Base-by-base conservation (phyloP, 345 rosid species). In the Diplotaxis tenuifolia region DNA sequence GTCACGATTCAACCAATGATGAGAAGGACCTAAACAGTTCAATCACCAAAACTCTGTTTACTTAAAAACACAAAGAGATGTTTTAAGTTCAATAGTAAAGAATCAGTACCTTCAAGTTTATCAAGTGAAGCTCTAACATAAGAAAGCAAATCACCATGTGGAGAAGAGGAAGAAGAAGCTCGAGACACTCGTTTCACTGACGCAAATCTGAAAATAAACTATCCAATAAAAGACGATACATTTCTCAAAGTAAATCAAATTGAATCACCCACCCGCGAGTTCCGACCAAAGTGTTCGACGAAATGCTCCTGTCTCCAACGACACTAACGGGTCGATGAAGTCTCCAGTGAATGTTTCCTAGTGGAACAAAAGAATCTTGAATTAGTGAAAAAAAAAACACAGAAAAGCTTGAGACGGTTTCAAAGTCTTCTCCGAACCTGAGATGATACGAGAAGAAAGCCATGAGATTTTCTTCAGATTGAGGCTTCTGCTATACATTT, bases 161-260 rank as follows among this genome's bases (percentile, higher is more conserved):
- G 81, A 65, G 69, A 58, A 60, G 69, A 58, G 15, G 62, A 62
- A 50, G 54, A 16, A 63, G 82, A 57, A 69, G 75, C 75, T 67
- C 70, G 68, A 49, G 85, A 75, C 61, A 66, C 73, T 67, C 83
- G 79, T 63, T 83, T 70, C n/a, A 64, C 72, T 69, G 86, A 83
- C 57, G 90, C 76, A 60, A 76, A 80, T 75, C 88, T 87, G 84
- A 74, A 84, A n/a, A n/a, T n/a, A n/a, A n/a, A n/a, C n/a, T n/a
- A n/a, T n/a, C n/a, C n/a, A n/a, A n/a, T n/a, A n/a, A 25, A 45
- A 68, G 36, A 61, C 32, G 21, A 45, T 22, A 59, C 22, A 19
- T 18, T 23, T 0, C 42, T 55, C 14, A 2, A 63, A 11, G 60
- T 25, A 22, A n/a, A 58, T 60, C 5, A 25, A 14, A n/a, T 40